phyloP scores from a whole-genome alignment of 1,139 yeast species.

The Meyerozyma sp. region DNA sequence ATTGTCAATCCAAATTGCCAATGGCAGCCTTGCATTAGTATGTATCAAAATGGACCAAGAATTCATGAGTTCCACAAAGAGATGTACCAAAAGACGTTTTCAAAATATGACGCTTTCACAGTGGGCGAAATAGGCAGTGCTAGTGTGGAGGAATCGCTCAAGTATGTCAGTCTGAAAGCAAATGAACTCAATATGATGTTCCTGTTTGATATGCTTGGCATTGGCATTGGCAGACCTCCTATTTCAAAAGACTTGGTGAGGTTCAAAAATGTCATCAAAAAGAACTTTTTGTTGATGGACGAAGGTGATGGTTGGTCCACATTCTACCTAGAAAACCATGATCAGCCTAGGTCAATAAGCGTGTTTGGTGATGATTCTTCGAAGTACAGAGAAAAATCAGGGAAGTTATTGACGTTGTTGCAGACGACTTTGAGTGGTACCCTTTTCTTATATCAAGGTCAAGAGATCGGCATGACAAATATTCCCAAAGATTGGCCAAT shows the following conservation, averaged over 20 bases:
- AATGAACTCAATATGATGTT: slow-evolving; percentile 14
- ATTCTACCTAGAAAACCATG: slow-evolving; percentile 12
- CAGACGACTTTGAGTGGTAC: slow-evolving; percentile 11
- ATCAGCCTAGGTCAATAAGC: slow-evolving; percentile 11
- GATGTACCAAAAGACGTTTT: slow-evolving; percentile 9
- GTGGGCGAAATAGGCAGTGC: slow-evolving; percentile 13
- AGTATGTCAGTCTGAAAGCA: slow-evolving; percentile 11
- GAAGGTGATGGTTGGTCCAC: slow-evolving; percentile 13
- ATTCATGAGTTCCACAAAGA: slow-evolving; percentile 14
- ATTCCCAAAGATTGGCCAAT: slow-evolving; percentile 9
- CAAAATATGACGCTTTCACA: slow-evolving; percentile 12
- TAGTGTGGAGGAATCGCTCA: slow-evolving; percentile 9
- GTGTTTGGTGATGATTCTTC: slow-evolving; percentile 11
- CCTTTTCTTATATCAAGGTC: slow-evolving; percentile 12
- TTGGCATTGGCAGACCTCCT: slow-evolving; percentile 7
- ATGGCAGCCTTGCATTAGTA: slow-evolving; percentile 8
- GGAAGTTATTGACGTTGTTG: slow-evolving; percentile 11
- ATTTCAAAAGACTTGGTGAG: slow-evolving; percentile 4
- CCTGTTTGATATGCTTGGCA: slow-evolving; percentile 10
- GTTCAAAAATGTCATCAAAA: slow-evolving; percentile 9
- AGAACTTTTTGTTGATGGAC: slow-evolving; percentile 7
- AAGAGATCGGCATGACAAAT: slow-evolving; percentile 12
- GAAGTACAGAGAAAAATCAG: slow-evolving; percentile 8
- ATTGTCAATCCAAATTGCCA: slow-evolving; percentile 11
- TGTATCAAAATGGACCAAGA: slow-evolving; percentile 7